These are phyloP conservation scores for Xylariaceae sp. DNA, from an alignment of 2,329 filamentous ascomycete genomes.

Conservation along the genomic window DNA sequence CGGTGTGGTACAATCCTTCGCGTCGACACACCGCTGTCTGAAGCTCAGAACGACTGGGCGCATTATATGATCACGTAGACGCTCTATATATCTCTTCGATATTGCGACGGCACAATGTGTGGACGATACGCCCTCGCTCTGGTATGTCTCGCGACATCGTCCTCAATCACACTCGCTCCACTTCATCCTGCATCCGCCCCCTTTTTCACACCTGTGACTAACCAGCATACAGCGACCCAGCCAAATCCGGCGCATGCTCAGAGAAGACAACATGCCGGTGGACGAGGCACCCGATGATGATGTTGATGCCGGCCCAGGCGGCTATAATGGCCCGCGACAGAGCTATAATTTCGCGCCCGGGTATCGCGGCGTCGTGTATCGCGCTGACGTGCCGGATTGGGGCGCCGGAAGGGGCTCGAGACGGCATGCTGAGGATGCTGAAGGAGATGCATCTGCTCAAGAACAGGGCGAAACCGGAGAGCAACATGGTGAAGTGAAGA, in stretches of 20 bases:
- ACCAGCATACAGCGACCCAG: constrained; percentile 59
- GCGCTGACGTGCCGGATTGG: constrained; percentile 62
- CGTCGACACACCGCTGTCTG: background rate
- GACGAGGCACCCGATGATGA: constrained; percentile 68
- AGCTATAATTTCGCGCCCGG: constrained; percentile 93
- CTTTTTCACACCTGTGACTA: background rate
- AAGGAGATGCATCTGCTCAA: background rate
- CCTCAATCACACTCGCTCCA: background rate
- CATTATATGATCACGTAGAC: background rate
- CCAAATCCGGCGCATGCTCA: constrained; percentile 67
- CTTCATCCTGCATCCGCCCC: no score
- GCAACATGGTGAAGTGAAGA: background rate
- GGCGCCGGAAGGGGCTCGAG: constrained; percentile 41
- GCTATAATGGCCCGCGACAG: constrained; percentile 50
- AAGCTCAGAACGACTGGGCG: background rate
- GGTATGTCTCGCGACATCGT: constrained; percentile 38
- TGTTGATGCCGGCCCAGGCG: constrained; percentile 32
- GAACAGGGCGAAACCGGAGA: background rate
- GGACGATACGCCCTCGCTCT: constrained; percentile 61
- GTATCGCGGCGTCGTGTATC: constrained; percentile 78
- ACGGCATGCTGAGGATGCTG: constrained; percentile 9
- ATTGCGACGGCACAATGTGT: constrained; percentile 47
- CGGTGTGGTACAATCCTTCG: background rate
- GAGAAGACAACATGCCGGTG: constrained; percentile 68
- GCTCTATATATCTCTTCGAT: background rate